Evolutionary conservation across 2,329 filamentous ascomycete species (phyloP).

Genomic region (Malbranchea cinnamomea): DNA sequence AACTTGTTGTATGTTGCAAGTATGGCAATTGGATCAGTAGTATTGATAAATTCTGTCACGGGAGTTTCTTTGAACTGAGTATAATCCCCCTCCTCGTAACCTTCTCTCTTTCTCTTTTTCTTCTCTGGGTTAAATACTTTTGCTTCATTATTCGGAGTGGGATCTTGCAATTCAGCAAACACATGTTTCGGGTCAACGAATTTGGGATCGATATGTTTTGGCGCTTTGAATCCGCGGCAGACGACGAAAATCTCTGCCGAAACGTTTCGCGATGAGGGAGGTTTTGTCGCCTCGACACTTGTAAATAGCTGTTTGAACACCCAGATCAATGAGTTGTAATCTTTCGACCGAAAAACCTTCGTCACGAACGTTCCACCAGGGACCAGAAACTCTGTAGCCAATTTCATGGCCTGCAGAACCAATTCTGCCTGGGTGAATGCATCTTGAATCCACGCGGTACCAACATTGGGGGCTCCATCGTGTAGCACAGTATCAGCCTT

Average conservation of each 20-base stretch:
- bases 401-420: conserved; percentile 74
- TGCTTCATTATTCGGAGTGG: conserved; percentile 86
- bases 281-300: conserved; percentile 94
- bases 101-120: conserved; percentile 94
- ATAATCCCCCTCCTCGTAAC: conserved; percentile 93
- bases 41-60: conserved; percentile 88
- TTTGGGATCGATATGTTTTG: conserved; percentile 80
- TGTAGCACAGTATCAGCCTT: conserved; percentile 93
- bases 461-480: conserved; percentile 94
- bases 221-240: conserved; percentile 86
- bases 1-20: conserved; percentile 74
- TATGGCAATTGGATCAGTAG: conserved; percentile 81
- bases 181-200: conserved; percentile 82
- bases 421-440: conserved; percentile 95
- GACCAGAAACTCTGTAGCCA: conserved; percentile 83
- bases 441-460: conserved; percentile 96
- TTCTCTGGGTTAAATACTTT: conserved; percentile 95
- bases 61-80: conserved; percentile 80
- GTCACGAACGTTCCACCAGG: conserved; percentile 90
- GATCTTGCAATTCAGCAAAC: conserved; percentile 78
- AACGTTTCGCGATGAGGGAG: conserved; percentile 86
- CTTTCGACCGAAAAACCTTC: conserved; percentile 93
- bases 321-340: conserved; percentile 92
- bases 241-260: conserved; percentile 98
- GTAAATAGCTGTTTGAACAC: conserved; percentile 93